These are phyloP conservation scores for Fraxinus cuspidata DNA, from an alignment of 257 asterid genomes.

Conservation along the genomic window DNA sequence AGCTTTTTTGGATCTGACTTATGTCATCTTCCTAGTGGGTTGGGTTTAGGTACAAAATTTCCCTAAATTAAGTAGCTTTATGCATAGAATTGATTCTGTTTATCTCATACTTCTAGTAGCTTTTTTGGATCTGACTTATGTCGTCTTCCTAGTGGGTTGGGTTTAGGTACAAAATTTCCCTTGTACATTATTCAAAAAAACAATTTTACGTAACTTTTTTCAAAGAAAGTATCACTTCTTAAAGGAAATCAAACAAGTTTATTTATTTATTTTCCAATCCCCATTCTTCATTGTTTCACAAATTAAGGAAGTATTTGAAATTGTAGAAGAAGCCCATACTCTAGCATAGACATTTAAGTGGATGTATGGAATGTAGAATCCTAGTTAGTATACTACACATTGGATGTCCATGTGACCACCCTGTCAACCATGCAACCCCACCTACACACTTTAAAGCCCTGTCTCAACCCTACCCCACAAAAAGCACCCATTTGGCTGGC, in stretches of 20 bases:
- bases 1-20: conserved; percentile 24
- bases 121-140: no score
- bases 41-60: conserved; percentile 12
- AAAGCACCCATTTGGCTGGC: conserved; percentile 8
- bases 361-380: not conserved
- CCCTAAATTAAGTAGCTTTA: conserved; percentile 35
- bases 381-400: conserved; percentile 46
- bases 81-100: conserved; percentile 28
- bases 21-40: conserved; percentile 13
- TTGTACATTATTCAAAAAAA: no score
- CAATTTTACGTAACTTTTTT: no score
- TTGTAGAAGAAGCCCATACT: not conserved
- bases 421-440: conserved; percentile 48
- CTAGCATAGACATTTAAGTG: not conserved
- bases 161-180: no score
- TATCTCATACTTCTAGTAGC: conserved; percentile 24
- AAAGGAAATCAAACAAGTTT: not conserved
- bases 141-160: no score
- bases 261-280: not conserved
- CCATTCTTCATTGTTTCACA: not conserved
- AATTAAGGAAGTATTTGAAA: not conserved
- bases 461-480: conserved; percentile 25
- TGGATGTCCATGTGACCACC: conserved; percentile 48
- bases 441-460: conserved; percentile 27
- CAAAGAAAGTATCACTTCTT: no score